A percentile compares a stretch with the other conserved stretches of the same genome.
These are phyloP conservation scores for Ceratonia siliqua DNA, from an alignment of 306 rosid genomes.

Conservation along the genomic window DNA sequence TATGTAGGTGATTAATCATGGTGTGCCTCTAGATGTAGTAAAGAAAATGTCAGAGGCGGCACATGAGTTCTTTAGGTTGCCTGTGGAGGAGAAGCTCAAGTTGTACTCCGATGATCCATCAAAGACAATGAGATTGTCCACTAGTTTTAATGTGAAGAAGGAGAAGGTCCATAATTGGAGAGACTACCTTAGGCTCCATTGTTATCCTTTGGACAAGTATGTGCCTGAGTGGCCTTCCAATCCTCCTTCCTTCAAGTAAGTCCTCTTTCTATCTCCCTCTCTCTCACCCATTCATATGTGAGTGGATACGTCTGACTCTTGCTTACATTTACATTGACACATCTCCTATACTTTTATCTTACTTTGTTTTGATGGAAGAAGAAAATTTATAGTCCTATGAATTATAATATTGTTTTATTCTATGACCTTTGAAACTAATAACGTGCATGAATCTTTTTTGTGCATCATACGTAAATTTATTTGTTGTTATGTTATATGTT, in stretches of 20 bases:
- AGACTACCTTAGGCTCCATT: conserved; percentile 92
- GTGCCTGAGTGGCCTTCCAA: conserved; percentile 85
- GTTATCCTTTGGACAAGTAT: conserved; percentile 74
- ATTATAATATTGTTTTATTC: not conserved
- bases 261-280: not conserved
- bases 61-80: conserved; percentile 59
- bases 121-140: conserved; percentile 75
- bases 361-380: not conserved
- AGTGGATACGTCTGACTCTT: not conserved
- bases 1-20: conserved; percentile 73
- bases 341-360: not conserved
- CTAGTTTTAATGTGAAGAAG: conserved; percentile 80
- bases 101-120: conserved; percentile 86
- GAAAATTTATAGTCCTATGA: not conserved
- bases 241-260: conserved; percentile 83
- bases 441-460: too few species aligned
- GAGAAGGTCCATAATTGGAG: conserved; percentile 89
- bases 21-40: conserved; percentile 56
- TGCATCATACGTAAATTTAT: too few species aligned
- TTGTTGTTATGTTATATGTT: too few species aligned
- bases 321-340: not conserved
- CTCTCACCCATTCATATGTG: not conserved
- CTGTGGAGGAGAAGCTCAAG: conserved; percentile 85
- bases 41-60: conserved; percentile 55
- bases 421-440: too few species aligned